Evolutionary conservation across 805 yeast genomes (phyloP).

Genomic region (Metschnikowia lochheadii): DNA sequence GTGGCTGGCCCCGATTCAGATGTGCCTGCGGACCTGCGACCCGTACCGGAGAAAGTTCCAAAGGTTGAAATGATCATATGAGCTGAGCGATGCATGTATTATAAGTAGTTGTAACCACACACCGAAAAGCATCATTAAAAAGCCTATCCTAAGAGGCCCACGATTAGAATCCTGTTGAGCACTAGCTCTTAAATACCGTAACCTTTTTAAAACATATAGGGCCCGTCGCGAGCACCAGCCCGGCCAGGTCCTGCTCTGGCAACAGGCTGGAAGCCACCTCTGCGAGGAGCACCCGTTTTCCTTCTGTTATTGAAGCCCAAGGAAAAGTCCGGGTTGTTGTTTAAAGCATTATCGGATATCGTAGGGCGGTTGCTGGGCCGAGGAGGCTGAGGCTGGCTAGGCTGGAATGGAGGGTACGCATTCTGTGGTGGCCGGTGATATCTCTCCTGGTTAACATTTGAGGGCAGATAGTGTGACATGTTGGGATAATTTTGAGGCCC

Average conservation of each 20-base stretch:
- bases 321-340: conserved; percentile 39
- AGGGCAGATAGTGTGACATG: conserved; percentile 8
- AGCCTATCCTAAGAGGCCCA: too few species aligned
- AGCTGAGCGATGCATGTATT: background rate
- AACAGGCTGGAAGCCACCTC: background rate
- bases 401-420: conserved; percentile 8
- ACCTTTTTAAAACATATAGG: background rate
- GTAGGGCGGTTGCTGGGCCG: conserved; percentile 26
- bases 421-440: background rate
- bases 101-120: background rate
- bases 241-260: conserved; percentile 4
- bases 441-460: conserved; percentile 1
- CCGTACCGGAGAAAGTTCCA: conserved; percentile 3
- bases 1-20: background rate
- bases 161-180: too few species aligned
- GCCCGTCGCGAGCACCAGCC: conserved; percentile 20
- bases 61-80: background rate
- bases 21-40: conserved; percentile 6
- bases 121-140: too few species aligned
- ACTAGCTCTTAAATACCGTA: too few species aligned
- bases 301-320: conserved; percentile 22
- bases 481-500: conserved; percentile 3
- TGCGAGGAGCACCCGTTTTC: conserved; percentile 9
- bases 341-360: conserved; percentile 36
- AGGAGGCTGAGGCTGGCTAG: conserved; percentile 8